Evolutionary conservation across 306 rosid species (phyloP).

Genomic region (Erythrophleum fordii): DNA sequence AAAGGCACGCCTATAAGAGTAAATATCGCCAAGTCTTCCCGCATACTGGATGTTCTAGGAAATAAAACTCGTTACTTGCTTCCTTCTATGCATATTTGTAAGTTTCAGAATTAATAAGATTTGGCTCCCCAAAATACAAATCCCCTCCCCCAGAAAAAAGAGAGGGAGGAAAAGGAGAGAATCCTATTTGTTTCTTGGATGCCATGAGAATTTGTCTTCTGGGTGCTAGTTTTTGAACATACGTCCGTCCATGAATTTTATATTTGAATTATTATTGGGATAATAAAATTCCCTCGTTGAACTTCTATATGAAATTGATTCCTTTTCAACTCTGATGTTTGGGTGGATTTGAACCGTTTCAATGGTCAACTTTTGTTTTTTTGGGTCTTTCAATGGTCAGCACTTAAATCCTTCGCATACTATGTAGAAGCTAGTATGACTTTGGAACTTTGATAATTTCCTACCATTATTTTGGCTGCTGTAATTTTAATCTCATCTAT

Average conservation of each 20-base stretch:
- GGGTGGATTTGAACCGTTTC: not conserved
- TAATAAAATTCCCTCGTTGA: not conserved
- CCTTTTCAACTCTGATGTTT: not conserved
- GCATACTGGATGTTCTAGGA: not conserved
- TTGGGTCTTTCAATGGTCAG: no score
- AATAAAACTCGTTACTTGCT: constrained; percentile 5
- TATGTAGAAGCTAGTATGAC: not conserved
- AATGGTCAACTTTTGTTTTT: no score
- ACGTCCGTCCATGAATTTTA: not conserved
- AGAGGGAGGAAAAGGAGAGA: not conserved
- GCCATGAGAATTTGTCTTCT: not conserved
- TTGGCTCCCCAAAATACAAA: not conserved
- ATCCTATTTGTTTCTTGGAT: not conserved
- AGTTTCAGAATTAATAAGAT: constrained; percentile 2
- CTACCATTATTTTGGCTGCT: not conserved
- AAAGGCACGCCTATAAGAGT: constrained; percentile 59
- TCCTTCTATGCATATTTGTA: not conserved
- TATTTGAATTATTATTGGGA: not conserved
- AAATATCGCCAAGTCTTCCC: not conserved
- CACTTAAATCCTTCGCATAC: not conserved
- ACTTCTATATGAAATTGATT: not conserved
- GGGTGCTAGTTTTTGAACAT: not conserved
- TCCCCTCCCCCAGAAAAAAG: not conserved
- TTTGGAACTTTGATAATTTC: not conserved
- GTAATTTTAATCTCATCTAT: no score